phyloP scores from a whole-genome alignment of 2,329 filamentous ascomycete species.

The Rutstroemia sp. region DNA sequence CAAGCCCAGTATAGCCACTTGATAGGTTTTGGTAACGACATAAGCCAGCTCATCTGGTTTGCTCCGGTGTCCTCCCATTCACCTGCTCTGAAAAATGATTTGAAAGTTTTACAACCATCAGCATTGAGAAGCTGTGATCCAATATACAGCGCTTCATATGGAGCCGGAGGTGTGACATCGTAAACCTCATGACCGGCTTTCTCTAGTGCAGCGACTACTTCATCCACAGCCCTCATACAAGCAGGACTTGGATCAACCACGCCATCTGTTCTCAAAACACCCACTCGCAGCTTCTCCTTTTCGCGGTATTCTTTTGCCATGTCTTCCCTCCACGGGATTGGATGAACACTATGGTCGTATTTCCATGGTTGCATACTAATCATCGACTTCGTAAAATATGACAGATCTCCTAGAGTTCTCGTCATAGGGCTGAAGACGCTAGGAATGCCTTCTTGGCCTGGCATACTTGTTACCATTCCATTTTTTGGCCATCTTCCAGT shows the following conservation, averaged over 20 bases:
- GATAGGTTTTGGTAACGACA: slow-evolving; percentile 63
- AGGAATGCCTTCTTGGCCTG: slow-evolving; percentile 82
- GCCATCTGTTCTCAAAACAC: slow-evolving; percentile 69
- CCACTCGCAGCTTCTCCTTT: slow-evolving; percentile 61
- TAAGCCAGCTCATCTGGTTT: slow-evolving; percentile 65
- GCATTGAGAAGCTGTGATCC: slow-evolving; percentile 76
- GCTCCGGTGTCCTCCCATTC: slow-evolving; percentile 78
- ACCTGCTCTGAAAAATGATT: slow-evolving; percentile 65
- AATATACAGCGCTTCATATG: slow-evolving; percentile 68
- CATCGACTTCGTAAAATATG: slow-evolving; percentile 74
- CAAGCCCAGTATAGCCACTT: slow-evolving; percentile 86
- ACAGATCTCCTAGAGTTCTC: slow-evolving; percentile 71
- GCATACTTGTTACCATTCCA: slow-evolving; percentile 80
- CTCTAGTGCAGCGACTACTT: slow-evolving; percentile 60
- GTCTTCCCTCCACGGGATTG: slow-evolving; percentile 67
- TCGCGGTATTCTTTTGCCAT: slow-evolving; percentile 50
- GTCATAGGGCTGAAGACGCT: slow-evolving; percentile 92
- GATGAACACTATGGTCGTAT: slow-evolving; percentile 81
- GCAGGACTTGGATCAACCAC: slow-evolving; percentile 85
- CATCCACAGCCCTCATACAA: slow-evolving; percentile 67
- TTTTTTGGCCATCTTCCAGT: slow-evolving; percentile 86
- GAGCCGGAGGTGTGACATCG: slow-evolving; percentile 57
- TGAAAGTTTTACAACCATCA: slow-evolving; percentile 76
- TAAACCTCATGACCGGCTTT: slow-evolving; percentile 69
- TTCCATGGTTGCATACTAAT: slow-evolving; percentile 81